Evolutionary conservation across 805 yeast species (phyloP), one percentile per base, ranked within the genome.

Genomic region (Schizosaccharomyces cryophilus): DNA sequence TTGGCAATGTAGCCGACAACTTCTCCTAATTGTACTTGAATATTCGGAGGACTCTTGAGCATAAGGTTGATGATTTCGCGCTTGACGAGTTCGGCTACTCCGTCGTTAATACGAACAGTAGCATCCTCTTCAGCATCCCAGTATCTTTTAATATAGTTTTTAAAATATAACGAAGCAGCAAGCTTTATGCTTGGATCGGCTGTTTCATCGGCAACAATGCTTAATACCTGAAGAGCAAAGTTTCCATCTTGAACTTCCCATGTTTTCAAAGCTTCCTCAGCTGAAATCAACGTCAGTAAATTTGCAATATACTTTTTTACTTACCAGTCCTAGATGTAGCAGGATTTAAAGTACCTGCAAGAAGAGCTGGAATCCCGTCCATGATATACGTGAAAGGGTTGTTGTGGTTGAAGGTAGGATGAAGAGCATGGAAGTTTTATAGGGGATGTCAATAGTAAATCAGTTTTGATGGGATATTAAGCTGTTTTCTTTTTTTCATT

Each of bases 11-110:
- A 75, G 17, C 95, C 82, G 62, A 94, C 82, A 1, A 95, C 83
- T 72, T 94, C 99, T 61, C 96, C 97, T 60, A 93, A 79, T 73
- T 94, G 99, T n/a, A 82, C 76, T 69, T 90, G 96, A 62, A 93
- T 74, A 19, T 65, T 63, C 60, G 79, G 79, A 5, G 96, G 95
- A 60, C 88, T 74, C 45, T 79, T 71, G 64, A 89, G 83, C 97
- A 93, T 88, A 63, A 89, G 74, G n/a, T 82, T 81, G 60, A 93
- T 78, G 64, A 93, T 85, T 68, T 87, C 93, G 9, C 71, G 62
- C 69, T 89, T 89, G 65, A 93, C 79, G n/a, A 30, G 26, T 30
- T 38, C 35, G 38, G 48, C 54, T 6, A 29, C 26, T 26, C 7
- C 13, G 21, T 40, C 42, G 31, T 7, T 35, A 3, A 58, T 24